phyloP scores from a whole-genome alignment of 2,329 filamentous ascomycete genomes.

The Pyrenochaeta sp. region DNA sequence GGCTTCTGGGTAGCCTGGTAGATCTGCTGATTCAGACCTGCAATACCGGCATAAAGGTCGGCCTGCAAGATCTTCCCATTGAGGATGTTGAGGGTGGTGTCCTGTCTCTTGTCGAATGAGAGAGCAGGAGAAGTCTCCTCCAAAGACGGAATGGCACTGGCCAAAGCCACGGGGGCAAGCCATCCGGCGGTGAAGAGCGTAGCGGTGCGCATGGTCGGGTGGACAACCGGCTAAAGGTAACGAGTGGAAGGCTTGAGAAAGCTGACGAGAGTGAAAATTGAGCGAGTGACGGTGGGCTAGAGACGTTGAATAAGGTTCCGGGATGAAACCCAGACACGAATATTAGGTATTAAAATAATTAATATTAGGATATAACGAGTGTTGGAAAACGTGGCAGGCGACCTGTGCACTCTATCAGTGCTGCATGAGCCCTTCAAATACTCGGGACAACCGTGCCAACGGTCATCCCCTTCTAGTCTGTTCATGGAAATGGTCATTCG shows the following conservation, averaged over 20 bases:
- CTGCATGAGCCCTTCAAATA: conserved; percentile 22
- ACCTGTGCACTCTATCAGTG: conserved; percentile 11
- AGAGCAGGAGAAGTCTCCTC: conserved; percentile 10
- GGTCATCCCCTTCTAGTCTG: conserved; percentile 6
- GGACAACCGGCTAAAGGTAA: conserved; percentile 14
- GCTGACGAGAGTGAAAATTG: conserved; percentile 8
- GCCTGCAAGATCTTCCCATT: conserved; percentile 26
- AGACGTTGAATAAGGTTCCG: conserved; percentile 17
- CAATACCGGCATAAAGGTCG: conserved; percentile 32
- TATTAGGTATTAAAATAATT: conserved; percentile 13
- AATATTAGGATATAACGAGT: conserved; percentile 13
- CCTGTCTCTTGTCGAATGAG: conserved; percentile 27
- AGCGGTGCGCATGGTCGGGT: conserved; percentile 26
- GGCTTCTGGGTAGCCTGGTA: conserved; percentile 30
- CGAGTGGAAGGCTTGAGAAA: conserved; percentile 2
- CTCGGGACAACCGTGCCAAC: conserved; percentile 8
- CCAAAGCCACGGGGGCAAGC: conserved; percentile 21
- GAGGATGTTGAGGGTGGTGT: conserved; percentile 9
- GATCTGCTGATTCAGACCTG: conserved; percentile 34
- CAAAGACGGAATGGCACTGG: conserved; percentile 20
- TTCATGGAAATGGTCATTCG: conserved; percentile 4
- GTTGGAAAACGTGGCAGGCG: conserved; percentile 12
- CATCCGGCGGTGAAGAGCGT: conserved; percentile 21
- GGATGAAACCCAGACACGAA: conserved; percentile 9
- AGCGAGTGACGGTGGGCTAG: conserved; percentile 5